phyloP scores from a whole-genome alignment of 352 stramenopile species.

The Phytopythium aichiense region DNA sequence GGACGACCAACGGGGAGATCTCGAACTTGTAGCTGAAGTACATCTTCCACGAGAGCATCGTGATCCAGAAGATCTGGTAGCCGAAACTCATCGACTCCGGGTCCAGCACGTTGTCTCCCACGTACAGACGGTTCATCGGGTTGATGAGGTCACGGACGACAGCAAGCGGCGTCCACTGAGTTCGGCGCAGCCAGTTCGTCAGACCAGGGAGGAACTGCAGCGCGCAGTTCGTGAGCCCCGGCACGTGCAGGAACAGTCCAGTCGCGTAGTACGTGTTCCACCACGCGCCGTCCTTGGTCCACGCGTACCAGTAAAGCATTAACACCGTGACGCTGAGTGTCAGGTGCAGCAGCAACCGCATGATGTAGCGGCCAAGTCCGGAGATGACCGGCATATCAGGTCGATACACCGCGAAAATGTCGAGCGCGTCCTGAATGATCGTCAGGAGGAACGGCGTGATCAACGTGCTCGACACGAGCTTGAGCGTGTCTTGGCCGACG shows the following conservation, averaged over 20 bases:
- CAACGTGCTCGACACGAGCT: slow-evolving; percentile 90
- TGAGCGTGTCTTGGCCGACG: slow-evolving; percentile 71
- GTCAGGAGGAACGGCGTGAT: slow-evolving; percentile 89
- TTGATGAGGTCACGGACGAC: slow-evolving; percentile 86
- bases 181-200: slow-evolving; percentile 80
- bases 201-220: slow-evolving; percentile 75
- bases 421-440: slow-evolving; percentile 89
- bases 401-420: slow-evolving; percentile 85
- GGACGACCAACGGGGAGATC: slow-evolving; percentile 94
- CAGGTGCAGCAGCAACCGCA: slow-evolving; percentile 79
- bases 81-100: slow-evolving; percentile 83
- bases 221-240: slow-evolving; percentile 63
- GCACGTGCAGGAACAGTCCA: slow-evolving; percentile 55
- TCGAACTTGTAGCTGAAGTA: slow-evolving; percentile 99
- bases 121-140: slow-evolving; percentile 96
- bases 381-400: slow-evolving; percentile 32
- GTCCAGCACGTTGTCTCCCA: slow-evolving; percentile 95
- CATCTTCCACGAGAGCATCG: slow-evolving; percentile 95
- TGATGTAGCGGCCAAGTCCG: slow-evolving; percentile 82
- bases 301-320: slow-evolving; percentile 83
- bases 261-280: slow-evolving; percentile 63
- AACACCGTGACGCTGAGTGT: slow-evolving; percentile 48
- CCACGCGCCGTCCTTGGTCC: slow-evolving; percentile 52
- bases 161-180: slow-evolving; percentile 55
- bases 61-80: slow-evolving; percentile 96